Conservation (phyloP, 495 filamentous ascomycete species). For the Massariosphaeria phaeospora region DNA sequence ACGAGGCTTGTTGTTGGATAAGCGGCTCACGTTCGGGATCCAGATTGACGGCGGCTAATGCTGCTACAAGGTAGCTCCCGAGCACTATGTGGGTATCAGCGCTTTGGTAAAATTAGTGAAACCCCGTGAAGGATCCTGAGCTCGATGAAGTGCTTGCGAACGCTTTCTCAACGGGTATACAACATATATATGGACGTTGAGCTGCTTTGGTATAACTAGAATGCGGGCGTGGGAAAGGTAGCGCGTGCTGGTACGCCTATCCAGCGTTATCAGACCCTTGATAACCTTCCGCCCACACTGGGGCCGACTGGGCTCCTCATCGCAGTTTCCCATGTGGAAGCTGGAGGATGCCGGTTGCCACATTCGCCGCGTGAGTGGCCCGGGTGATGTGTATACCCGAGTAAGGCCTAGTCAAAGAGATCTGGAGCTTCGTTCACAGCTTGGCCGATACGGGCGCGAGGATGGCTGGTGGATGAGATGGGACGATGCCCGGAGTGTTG, state of each 20-base stretch:
- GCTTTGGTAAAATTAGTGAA: too few relatives aligned
- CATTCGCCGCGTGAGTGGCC: not conserved
- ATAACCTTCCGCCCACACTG: not conserved
- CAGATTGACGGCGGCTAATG: not conserved
- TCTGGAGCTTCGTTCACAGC: not conserved
- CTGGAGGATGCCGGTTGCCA: not conserved
- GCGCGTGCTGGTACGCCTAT: not conserved
- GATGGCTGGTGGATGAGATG: not conserved
- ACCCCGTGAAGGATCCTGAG: constrained; percentile 1
- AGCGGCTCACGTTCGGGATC: constrained; percentile 29
- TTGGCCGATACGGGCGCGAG: constrained; percentile 1
- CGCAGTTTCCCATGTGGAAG: too few relatives aligned
- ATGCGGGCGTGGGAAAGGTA: too few relatives aligned
- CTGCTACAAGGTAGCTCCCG: not conserved
- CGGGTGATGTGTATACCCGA: not conserved
- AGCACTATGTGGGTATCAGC: too few relatives aligned
- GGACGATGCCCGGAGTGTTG: not conserved
- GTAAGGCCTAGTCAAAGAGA: not conserved
- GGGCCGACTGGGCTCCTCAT: not conserved
- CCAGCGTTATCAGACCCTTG: constrained; percentile 8
- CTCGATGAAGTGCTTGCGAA: not conserved
- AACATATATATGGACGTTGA: too few relatives aligned
- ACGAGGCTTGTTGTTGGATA: constrained; percentile 13
- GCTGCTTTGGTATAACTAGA: too few relatives aligned
- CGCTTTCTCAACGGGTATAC: not conserved